Conservation (phyloP, 768 basidiomycete species). For the Paxillus rubicundulus region DNA sequence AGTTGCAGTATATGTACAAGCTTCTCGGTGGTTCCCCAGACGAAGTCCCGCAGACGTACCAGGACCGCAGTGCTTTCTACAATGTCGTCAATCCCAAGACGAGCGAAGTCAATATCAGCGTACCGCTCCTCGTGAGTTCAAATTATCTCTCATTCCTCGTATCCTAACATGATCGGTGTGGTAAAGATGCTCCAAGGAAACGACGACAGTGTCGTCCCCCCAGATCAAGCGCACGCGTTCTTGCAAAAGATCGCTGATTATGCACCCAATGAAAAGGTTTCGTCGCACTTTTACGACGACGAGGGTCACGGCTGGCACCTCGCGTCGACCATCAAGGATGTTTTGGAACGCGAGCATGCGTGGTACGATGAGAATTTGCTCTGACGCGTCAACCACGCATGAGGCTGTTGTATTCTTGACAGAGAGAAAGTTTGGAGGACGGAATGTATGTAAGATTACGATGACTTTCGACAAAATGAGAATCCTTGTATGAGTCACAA, state of each 20-base stretch:
- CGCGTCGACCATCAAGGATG: constrained; percentile 29
- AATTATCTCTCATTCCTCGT: constrained; percentile 33
- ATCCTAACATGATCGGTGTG: background rate
- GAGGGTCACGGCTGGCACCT: constrained; percentile 40
- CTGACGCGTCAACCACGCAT: background rate
- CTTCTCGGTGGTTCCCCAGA: constrained; percentile 53
- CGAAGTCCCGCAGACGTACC: constrained; percentile 50
- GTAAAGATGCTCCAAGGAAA: constrained; percentile 64
- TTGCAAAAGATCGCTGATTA: constrained; percentile 17
- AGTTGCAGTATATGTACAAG: constrained; percentile 52
- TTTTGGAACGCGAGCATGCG: constrained; percentile 28
- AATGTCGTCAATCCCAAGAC: constrained; percentile 40
- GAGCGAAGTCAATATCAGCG: constrained; percentile 37
- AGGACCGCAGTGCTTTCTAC: constrained; percentile 55
- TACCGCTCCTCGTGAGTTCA: constrained; percentile 55
- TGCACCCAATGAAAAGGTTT: constrained; percentile 14
- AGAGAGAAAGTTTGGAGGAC: too few species aligned
- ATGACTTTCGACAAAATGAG: too few species aligned
- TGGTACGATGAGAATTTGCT: constrained; percentile 31
- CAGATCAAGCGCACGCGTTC: constrained; percentile 44
- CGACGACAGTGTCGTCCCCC: constrained; percentile 61
- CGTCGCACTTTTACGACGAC: constrained; percentile 38
- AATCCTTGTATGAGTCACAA: too few species aligned
- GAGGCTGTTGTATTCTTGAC: too few species aligned
- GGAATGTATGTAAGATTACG: too few species aligned